Base-by-base conservation (phyloP, 257 asterid species). In the Salvia splendens region DNA sequence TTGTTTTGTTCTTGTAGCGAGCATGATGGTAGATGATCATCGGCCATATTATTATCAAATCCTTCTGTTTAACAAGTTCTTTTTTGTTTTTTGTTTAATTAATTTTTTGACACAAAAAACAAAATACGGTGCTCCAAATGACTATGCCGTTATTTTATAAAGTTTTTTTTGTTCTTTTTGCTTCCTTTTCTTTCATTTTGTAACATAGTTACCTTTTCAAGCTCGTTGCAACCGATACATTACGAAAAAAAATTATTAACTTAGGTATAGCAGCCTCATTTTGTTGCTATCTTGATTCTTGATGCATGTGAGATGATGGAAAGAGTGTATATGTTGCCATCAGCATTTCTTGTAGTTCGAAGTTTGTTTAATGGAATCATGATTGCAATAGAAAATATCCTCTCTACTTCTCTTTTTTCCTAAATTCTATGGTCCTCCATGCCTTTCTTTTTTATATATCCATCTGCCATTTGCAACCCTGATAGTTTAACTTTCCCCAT, bases 241-340 rank as follows among this genome's bases (percentile, higher is more conserved):
- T 9, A 24, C 32, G 11, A 52, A 32, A 36, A 32, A 36, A 41
- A 52, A 6, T 35, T 12, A 45, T 66, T 14, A 67, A 35, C 30
- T 60, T 55, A 28, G 30, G 64, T 28, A 9, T 66, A 61, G 59
- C 3, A 55, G 38, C 61, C 48, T 51, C 17, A 36, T 20, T 30
- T 43, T 35, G 42, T 75, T 47, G 71, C 68, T 32, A 64, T 35
- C 64, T 41, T 45, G 52, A 62, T 63, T 20, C 64, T 38, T 48
- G 9, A 62, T 24, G 1, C 2, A 24, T 24, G 1, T 24, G 30
- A 24, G 30, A 24, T 24, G 30, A 24, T 24, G 30, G 30, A 24
- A 30, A 47, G 47, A 52, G 5, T 64, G 46, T 51, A 51, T 14
- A 7, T 3, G 20, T 17, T 17, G 74, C 12, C 28, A 33, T 63